phyloP scores from a whole-genome alignment of 441 rosid species.

The Gossypium aridum region DNA sequence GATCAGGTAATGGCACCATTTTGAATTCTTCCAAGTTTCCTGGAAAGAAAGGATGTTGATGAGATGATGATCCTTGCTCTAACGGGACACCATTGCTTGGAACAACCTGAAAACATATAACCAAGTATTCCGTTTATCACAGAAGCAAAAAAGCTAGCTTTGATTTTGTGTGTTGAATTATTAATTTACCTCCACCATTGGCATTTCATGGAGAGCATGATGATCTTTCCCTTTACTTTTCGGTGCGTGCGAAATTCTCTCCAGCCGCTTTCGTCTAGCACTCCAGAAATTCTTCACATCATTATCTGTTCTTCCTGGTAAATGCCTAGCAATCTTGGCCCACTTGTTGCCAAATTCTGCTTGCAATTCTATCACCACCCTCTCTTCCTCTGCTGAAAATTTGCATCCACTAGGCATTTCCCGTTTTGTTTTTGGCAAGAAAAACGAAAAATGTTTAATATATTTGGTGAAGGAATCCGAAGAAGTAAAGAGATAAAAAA shows the following conservation, averaged over 20 bases:
- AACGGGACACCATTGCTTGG: neutral
- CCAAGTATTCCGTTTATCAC: neutral
- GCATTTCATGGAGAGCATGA: neutral
- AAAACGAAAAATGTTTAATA: neutral
- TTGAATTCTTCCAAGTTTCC: slow-evolving; percentile 2
- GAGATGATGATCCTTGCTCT: slow-evolving; percentile 6
- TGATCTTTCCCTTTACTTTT: slow-evolving; percentile 9
- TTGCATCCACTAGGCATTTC: slow-evolving; percentile 27
- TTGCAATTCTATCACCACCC: slow-evolving; percentile 34
- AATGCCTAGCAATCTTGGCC: slow-evolving; percentile 30
- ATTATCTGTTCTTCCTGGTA: slow-evolving; percentile 32
- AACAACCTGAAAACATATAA: neutral
- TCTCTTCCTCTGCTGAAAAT: slow-evolving; percentile 34
- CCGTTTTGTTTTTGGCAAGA: neutral
- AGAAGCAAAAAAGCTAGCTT: neutral
- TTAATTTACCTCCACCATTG: slow-evolving; percentile 1
- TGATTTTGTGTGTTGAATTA: neutral
- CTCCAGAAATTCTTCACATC: slow-evolving; percentile 42
- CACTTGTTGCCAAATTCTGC: slow-evolving; percentile 35
- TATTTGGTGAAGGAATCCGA: too few relatives aligned
- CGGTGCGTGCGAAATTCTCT: neutral
- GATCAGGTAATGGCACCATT: slow-evolving; percentile 15
- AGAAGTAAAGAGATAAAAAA: neutral
- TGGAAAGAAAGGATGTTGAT: neutral
- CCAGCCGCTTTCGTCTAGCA: slow-evolving; percentile 12